Evolutionary conservation across 306 rosid species (phyloP), one percentile per base, ranked within the genome.

Genomic region (Morella rubra): DNA sequence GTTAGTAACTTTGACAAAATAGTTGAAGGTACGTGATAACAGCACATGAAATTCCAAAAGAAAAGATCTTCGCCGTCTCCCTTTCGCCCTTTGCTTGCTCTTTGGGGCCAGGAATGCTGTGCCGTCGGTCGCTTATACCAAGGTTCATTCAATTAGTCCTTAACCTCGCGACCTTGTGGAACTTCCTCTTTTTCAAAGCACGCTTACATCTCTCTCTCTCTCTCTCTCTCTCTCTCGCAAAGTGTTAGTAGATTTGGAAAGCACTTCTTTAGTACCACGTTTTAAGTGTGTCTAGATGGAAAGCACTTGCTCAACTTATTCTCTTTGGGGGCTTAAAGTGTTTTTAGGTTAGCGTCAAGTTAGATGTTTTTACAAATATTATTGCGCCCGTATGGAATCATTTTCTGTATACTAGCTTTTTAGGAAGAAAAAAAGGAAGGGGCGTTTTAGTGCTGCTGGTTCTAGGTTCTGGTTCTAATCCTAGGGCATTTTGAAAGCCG

Each of bases 31-130:
- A 12, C 53, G 53, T 5, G 7, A 6, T 6, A 37, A 40, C 60
- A 80, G 86, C 87, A 86, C 89, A 82, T 83, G 86, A 86, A 86
- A 84, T 82, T 82, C 74, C 58, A 65, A 80, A 84, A 81, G 68
- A 13, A 72, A 70, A 82, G 40, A 49, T 12, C 53, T 58, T 19
- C 49, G 73, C 79, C 41, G 59, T 60, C 73, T 65, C 71, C 46
- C 52, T 76, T 78, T 77, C 37, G 70, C 81, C 72, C 64, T 64
- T 84, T 80, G 86, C 79, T 80, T 74, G 19, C 61, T 54, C 72
- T 47, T 14, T 51, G 77, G 84, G 90, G 87, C 86, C 90, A 77
- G 82, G 54, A 82, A 49, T 49, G 37, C 74, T 40, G 45, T 78
- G 76, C 71, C 85, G 76, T 76, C 83, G 82, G 40, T 77, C 85